Conservation (phyloP, 306 rosid genomes). For the Cercis canadensis region DNA sequence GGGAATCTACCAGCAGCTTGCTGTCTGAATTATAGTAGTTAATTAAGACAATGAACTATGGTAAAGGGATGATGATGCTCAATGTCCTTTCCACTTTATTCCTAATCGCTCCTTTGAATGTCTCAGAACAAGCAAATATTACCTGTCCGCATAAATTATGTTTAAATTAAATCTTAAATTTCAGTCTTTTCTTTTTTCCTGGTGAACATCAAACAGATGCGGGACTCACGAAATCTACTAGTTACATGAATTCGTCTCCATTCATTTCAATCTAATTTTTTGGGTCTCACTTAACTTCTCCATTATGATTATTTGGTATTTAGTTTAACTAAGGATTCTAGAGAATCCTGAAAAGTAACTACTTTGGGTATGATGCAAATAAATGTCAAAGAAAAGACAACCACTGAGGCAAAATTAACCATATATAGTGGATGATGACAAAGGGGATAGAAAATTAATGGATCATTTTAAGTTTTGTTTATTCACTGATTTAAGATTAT, state of each 20-base stretch:
- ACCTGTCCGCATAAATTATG: not conserved
- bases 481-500: too few species aligned
- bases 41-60: conserved; percentile 22
- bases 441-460: too few species aligned
- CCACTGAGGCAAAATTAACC: too few species aligned
- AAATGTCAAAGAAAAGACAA: too few species aligned
- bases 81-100: conserved; percentile 42
- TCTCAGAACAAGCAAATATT: conserved; percentile 13
- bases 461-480: too few species aligned
- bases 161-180: not conserved
- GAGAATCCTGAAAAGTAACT: too few species aligned
- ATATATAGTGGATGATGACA: too few species aligned
- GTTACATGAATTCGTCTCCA: not conserved
- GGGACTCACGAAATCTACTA: not conserved
- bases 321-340: too few species aligned
- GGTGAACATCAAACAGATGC: too few species aligned
- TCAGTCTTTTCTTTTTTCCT: too few species aligned
- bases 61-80: conserved; percentile 34
- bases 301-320: too few species aligned
- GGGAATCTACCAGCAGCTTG: conserved; percentile 40
- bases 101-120: conserved; percentile 23
- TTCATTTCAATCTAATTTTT: not conserved
- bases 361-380: too few species aligned
- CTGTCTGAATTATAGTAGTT: conserved; percentile 33
- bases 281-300: not conserved